These are phyloP conservation scores for Rhytidhysteron rufulum DNA, from an alignment of 2,329 filamentous ascomycete genomes.

Conservation along the genomic window DNA sequence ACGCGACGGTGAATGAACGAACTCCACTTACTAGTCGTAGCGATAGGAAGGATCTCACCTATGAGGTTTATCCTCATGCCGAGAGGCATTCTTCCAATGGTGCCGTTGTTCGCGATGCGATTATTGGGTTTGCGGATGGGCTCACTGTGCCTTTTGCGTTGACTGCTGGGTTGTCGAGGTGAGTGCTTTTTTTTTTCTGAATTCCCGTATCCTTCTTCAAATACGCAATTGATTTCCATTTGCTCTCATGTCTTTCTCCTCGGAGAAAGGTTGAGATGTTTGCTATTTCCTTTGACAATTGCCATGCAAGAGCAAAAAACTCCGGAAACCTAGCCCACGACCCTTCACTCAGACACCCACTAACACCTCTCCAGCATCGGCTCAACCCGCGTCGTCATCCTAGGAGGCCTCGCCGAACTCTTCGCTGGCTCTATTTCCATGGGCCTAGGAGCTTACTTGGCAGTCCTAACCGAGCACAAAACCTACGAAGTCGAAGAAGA, in stretches of 20 bases:
- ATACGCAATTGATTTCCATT: too few species aligned
- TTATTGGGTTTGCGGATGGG: conserved; percentile 74
- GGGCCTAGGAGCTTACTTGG: conserved; percentile 72
- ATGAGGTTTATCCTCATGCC: conserved; percentile 1
- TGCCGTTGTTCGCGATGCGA: conserved; percentile 58
- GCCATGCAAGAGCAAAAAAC: too few species aligned
- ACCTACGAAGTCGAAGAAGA: conserved; percentile 49
- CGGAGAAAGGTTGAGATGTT: too few species aligned
- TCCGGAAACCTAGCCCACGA: too few species aligned
- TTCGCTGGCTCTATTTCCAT: conserved; percentile 74
- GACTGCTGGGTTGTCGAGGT: conserved; percentile 65
- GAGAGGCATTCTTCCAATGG: conserved; percentile 26
- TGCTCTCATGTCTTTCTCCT: too few species aligned
- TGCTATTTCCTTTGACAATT: too few species aligned
- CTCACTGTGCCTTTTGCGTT: conserved; percentile 77
- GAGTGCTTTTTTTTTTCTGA: background rate
- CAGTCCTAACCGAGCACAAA: conserved; percentile 55
- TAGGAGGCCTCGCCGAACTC: conserved; percentile 70
- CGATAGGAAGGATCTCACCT: background rate
- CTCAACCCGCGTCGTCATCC: conserved; percentile 30
- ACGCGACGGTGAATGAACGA: too few species aligned
- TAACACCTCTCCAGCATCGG: conserved; percentile 15
- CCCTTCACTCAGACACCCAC: too few species aligned
- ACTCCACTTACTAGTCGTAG: too few species aligned
- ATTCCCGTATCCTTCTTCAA: background rate